Conservation (phyloP, 306 rosid genomes). For the Inga laurina region DNA sequence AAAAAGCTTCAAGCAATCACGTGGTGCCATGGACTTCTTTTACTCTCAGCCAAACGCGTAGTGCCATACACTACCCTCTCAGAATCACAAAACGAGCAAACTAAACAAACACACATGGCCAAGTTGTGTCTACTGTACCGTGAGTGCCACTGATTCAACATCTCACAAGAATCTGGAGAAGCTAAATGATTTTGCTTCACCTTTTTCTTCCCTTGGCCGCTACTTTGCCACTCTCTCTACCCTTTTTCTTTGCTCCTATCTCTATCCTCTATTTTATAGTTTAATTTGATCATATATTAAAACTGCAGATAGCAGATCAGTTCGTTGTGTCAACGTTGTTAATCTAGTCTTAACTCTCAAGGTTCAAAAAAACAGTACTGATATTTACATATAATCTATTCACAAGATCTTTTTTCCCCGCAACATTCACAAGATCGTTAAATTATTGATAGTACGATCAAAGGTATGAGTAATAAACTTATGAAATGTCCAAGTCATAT, state of each 20-base stretch:
- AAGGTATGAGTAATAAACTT: background rate
- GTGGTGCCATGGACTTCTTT: slow-evolving; percentile 32
- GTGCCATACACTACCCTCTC: background rate
- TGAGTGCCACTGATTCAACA: slow-evolving; percentile 17
- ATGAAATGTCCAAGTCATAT: background rate
- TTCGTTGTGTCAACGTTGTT: background rate
- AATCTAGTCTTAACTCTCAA: no score
- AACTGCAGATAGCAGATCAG: no score
- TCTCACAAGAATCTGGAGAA: background rate
- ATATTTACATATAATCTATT: no score
- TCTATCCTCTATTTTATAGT: no score
- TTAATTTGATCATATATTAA: no score
- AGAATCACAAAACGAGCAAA: background rate
- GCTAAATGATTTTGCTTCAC: background rate
- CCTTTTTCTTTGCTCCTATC: background rate
- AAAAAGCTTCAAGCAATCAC: slow-evolving; percentile 61
- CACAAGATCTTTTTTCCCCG: no score
- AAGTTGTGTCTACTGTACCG: background rate
- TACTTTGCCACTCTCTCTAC: slow-evolving; percentile 17
- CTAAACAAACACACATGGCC: slow-evolving; percentile 35
- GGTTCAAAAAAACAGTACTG: background rate
- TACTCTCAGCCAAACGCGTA: background rate
- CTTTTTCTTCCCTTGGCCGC: slow-evolving; percentile 36
- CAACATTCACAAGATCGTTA: background rate
- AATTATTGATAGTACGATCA: no score